These are phyloP conservation scores for Royoungia palumana DNA, from an alignment of 768 basidiomycete genomes.

Conservation along the genomic window DNA sequence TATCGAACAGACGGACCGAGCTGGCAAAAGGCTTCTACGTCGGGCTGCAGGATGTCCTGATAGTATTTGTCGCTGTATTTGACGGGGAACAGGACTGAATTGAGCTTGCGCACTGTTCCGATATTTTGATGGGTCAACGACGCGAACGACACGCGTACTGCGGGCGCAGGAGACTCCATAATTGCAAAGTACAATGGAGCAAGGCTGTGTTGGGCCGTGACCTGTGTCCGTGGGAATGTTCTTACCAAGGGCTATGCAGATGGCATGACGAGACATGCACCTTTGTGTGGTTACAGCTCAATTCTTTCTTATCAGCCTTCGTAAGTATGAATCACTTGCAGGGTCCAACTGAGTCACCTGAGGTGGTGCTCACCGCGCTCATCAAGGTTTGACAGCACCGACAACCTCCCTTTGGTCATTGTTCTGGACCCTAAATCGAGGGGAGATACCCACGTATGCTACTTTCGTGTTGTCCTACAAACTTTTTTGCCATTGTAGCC, in stretches of 20 bases:
- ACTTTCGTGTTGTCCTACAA: slow-evolving; percentile 7
- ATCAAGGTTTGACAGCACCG: slow-evolving; percentile 28
- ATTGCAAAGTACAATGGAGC: not conserved
- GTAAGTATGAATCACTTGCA: slow-evolving; percentile 22
- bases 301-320: slow-evolving; percentile 23
- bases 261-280: slow-evolving; percentile 4
- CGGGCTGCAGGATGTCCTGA: slow-evolving; percentile 67
- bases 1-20: slow-evolving; percentile 57
- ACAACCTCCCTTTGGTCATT: slow-evolving; percentile 18
- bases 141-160: slow-evolving; percentile 61
- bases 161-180: slow-evolving; percentile 20
- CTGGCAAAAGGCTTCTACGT: slow-evolving; percentile 84
- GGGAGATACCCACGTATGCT: slow-evolving; percentile 16
- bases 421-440: slow-evolving; percentile 13
- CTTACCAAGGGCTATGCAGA: slow-evolving; percentile 3
- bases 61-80: slow-evolving; percentile 90
- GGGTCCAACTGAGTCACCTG: slow-evolving; percentile 25
- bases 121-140: slow-evolving; percentile 79
- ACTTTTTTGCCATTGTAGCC: not conserved
- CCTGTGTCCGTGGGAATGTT: slow-evolving; percentile 21
- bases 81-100: slow-evolving; percentile 83
- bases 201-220: slow-evolving; percentile 21
- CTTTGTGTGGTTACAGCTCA: slow-evolving; percentile 15
- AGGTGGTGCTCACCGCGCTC: slow-evolving; percentile 16
- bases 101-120: slow-evolving; percentile 61